These are phyloP conservation scores for Xylariomycetidae sp. DNA, from an alignment of 2,329 filamentous ascomycete species.

Conservation along the genomic window DNA sequence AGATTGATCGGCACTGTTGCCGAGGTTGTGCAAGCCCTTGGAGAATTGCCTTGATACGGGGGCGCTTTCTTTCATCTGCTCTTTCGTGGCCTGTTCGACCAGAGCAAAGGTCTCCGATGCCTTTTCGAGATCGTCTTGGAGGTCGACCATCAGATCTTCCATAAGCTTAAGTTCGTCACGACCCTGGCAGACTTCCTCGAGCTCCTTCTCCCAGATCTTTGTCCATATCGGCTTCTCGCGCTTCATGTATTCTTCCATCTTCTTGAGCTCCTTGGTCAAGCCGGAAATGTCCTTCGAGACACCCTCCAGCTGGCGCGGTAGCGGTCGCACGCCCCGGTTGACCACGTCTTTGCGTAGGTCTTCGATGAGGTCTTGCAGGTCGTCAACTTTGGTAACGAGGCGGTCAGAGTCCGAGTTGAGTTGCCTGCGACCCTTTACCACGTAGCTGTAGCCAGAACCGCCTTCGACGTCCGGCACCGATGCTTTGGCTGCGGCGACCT, in stretches of 20 bases:
- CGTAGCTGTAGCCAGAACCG: slow-evolving; percentile 77
- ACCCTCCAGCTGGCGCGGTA: slow-evolving; percentile 81
- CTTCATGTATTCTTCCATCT: slow-evolving; percentile 87
- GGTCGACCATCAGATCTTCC: slow-evolving; percentile 87
- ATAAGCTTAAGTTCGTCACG: slow-evolving; percentile 92
- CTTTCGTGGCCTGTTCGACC: slow-evolving; percentile 96
- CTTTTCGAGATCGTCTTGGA: slow-evolving; percentile 93
- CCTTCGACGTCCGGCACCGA: slow-evolving; percentile 66
- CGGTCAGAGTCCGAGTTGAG: slow-evolving; percentile 83
- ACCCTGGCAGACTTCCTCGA: slow-evolving; percentile 93
- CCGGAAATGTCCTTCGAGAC: slow-evolving; percentile 83
- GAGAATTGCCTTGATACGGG: slow-evolving; percentile 46
- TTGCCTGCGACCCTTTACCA: slow-evolving; percentile 79
- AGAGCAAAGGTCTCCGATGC: slow-evolving; percentile 88
- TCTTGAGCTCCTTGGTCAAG: slow-evolving; percentile 81
- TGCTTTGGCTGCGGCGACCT: slow-evolving; percentile 65
- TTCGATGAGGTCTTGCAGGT: slow-evolving; percentile 94
- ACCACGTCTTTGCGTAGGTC: slow-evolving; percentile 97
- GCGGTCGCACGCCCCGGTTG: slow-evolving; percentile 79
- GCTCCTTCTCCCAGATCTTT: slow-evolving; percentile 98
- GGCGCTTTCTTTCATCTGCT: slow-evolving; percentile 78
- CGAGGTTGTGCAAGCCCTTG: slow-evolving; percentile 48
- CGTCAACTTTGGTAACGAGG: slow-evolving; percentile 87
- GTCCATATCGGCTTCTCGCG: slow-evolving; percentile 95
- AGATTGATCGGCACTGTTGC: slow-evolving; percentile 57